Conservation (phyloP, 768 basidiomycete species). For the Cystobasidium tubakii region DNA sequence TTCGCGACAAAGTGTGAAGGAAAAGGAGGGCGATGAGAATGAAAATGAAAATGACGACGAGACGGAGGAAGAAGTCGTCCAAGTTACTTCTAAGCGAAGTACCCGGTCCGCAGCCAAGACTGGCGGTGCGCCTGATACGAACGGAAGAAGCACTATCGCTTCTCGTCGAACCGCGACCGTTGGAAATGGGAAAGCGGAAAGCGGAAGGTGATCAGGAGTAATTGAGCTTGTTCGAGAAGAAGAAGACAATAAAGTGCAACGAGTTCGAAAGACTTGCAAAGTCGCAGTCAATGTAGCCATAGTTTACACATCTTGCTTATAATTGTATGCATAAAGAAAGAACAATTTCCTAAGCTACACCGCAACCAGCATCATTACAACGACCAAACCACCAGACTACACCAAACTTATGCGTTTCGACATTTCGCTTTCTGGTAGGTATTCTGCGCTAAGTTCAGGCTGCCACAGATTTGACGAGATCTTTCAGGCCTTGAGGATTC, state of each 20-base stretch:
- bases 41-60: not conserved
- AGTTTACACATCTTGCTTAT: too few species aligned
- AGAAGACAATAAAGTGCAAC: too few species aligned
- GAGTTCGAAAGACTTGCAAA: too few species aligned
- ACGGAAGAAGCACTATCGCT: not conserved
- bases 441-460: not conserved
- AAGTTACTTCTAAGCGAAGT: not conserved
- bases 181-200: too few species aligned
- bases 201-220: not conserved
- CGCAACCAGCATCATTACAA: too few species aligned
- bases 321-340: too few species aligned
- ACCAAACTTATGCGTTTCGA: too few species aligned
- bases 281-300: too few species aligned
- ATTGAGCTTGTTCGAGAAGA: not conserved
- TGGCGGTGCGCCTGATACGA: not conserved
- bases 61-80: not conserved
- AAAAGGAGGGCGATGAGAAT: not conserved
- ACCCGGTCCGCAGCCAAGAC: not conserved
- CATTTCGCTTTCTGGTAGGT: not conserved
- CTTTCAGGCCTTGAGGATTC: not conserved
- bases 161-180: not conserved
- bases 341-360: too few species aligned
- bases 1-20: not conserved
- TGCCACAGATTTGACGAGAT: not conserved
- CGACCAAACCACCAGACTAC: too few species aligned